Percentiles rank a stretch among this genome's conserved stretches.
Conservation (phyloP, 2,329 filamentous ascomycete genomes). For the Hansfordia pulvinata region DNA sequence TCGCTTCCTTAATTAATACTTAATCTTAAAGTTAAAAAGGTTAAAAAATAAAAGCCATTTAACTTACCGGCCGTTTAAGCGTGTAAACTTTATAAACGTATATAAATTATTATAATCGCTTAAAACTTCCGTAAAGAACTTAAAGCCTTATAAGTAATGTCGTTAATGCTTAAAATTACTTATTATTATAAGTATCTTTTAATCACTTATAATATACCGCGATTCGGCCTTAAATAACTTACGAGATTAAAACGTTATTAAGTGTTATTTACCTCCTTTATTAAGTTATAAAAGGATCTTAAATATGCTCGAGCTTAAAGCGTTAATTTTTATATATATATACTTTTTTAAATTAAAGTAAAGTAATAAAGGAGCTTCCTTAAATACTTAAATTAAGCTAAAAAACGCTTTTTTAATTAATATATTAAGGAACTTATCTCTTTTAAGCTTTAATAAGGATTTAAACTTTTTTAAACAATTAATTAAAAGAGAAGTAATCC, state of each 20-base stretch:
- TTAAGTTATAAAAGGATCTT: constrained; percentile 1
- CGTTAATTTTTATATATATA: constrained; percentile 10
- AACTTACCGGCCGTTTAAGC: constrained; percentile 9
- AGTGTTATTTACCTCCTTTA: constrained; percentile 2
- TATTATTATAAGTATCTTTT: constrained; percentile 20
- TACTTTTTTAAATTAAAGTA: constrained; percentile 1
- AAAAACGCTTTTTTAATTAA: not conserved
- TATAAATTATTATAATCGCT: constrained; percentile 11
- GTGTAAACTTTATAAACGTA: constrained; percentile 11
- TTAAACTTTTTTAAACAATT: not conserved
- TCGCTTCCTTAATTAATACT: not conserved
- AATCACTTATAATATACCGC: constrained; percentile 20
- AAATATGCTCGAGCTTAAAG: constrained; percentile 6
- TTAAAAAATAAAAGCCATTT: not conserved
- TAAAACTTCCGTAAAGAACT: constrained; percentile 3
- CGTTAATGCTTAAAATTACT: constrained; percentile 9
- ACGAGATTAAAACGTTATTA: constrained; percentile 6
- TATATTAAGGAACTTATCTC: not conserved
- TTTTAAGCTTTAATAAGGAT: not conserved
- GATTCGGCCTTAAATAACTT: constrained; percentile 5
- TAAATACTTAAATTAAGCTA: not conserved
- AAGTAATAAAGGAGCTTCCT: not conserved
- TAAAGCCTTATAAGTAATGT: constrained; percentile 6
- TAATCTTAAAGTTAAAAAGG: not conserved
- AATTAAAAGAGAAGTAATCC: not conserved